Evolutionary conservation across 2,329 filamentous ascomycete genomes (phyloP).

Genomic region (Fusarium devonianum): DNA sequence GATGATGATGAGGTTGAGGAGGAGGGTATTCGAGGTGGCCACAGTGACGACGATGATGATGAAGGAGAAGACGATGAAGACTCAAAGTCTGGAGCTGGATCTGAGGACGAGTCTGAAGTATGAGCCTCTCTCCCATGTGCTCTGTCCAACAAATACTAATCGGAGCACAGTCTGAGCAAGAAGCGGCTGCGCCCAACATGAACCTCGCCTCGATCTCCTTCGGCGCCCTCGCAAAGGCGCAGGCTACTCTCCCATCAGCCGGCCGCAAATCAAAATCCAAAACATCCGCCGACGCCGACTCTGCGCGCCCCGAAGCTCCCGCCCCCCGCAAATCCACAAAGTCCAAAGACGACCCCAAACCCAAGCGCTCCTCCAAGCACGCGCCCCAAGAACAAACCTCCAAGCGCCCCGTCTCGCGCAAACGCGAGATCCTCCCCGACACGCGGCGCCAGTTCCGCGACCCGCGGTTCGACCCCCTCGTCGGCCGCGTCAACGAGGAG

Average conservation of each 20-base stretch:
- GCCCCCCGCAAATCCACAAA: constrained; percentile 47
- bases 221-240: constrained; percentile 86
- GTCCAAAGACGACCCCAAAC: constrained; percentile 39
- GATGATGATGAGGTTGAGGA: constrained; percentile 44
- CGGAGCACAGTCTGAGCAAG: constrained; percentile 37
- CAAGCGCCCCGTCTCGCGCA: constrained; percentile 83
- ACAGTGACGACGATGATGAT: constrained; percentile 43
- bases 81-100: constrained; percentile 23
- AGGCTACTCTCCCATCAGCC: constrained; percentile 66
- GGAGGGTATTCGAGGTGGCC: constrained; percentile 37
- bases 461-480: constrained; percentile 82
- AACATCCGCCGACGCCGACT: constrained; percentile 27
- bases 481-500: constrained; percentile 60
- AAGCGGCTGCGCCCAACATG: constrained; percentile 46
- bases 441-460: constrained; percentile 73
- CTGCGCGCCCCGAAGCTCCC: constrained; percentile 40
- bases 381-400: constrained; percentile 84
- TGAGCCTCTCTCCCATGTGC: constrained; percentile 43
- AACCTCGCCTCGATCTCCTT: constrained; percentile 76
- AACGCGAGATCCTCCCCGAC: constrained; percentile 72
- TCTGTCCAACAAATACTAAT: constrained; percentile 6
- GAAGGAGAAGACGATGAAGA: constrained; percentile 43
- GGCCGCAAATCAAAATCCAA: constrained; percentile 42
- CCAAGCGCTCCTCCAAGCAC: constrained; percentile 75
- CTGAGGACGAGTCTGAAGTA: constrained; percentile 38